Percentiles rank a stretch among this genome's conserved stretches.
Conservation (phyloP, 1,284 basidiomycete species). For the Rhizoctonia solani region DNA sequence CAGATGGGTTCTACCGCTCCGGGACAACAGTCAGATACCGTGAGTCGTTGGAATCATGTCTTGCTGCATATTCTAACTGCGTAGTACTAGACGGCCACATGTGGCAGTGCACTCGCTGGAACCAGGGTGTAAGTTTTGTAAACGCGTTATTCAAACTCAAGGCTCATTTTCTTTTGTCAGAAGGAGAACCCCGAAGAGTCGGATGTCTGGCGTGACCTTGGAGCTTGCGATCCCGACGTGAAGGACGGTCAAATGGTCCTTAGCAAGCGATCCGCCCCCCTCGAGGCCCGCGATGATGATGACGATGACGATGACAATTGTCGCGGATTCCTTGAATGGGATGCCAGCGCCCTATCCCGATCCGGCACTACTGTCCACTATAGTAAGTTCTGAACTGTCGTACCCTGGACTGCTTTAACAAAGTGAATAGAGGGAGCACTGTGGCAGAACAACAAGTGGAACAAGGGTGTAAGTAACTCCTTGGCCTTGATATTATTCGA, state of each 20-base stretch:
- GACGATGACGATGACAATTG: slow-evolving; percentile 7
- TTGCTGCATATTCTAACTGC: not conserved
- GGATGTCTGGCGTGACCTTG: slow-evolving; percentile 15
- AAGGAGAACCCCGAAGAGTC: slow-evolving; percentile 29
- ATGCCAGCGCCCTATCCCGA: not conserved
- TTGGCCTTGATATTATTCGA: not conserved
- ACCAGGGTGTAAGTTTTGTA: slow-evolving; percentile 14
- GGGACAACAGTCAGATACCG: slow-evolving; percentile 19
- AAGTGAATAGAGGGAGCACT: not conserved
- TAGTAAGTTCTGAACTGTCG: not conserved
- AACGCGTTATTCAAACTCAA: too few species aligned
- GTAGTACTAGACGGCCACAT: slow-evolving; percentile 8
- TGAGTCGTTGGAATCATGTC: not conserved
- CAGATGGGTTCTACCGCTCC: slow-evolving; percentile 21
- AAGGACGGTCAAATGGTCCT: not conserved
- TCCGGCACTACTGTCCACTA: slow-evolving; percentile 5
- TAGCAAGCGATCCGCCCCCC: slow-evolving; percentile 3
- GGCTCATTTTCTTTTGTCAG: not conserved
- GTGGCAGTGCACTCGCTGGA: slow-evolving; percentile 32
- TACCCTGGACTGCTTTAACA: not conserved
- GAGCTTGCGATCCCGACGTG: slow-evolving; percentile 23
- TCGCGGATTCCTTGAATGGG: not conserved
- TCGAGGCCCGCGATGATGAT: not conserved
- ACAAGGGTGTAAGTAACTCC: not conserved
- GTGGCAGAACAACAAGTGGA: slow-evolving; percentile 4